Conservation (phyloP, 1,284 basidiomycete genomes). For the Tausonia pullulans region DNA sequence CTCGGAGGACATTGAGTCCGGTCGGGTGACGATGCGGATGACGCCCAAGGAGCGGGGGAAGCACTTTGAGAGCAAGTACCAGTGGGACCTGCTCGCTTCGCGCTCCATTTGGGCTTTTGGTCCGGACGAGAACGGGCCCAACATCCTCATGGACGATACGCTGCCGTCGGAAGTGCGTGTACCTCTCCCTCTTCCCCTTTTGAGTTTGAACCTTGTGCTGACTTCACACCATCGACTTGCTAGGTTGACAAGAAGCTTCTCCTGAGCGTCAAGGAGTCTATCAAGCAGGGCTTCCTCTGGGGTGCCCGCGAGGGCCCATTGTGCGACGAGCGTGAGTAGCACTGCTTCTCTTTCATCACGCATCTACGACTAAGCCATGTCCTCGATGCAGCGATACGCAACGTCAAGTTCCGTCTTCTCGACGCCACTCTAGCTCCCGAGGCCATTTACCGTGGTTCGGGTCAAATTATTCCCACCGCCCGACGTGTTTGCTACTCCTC, state of each 20-base stretch:
- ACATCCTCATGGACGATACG: conserved; percentile 90
- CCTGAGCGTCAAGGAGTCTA: conserved; percentile 78
- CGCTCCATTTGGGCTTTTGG: conserved; percentile 99
- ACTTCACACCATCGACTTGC: background rate
- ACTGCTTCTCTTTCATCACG: background rate
- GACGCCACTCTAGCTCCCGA: conserved; percentile 86
- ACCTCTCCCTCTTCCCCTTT: background rate
- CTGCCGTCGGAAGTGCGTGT: conserved; percentile 70
- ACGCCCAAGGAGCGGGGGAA: conserved; percentile 82
- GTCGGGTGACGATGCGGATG: conserved; percentile 85
- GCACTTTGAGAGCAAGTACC: conserved; percentile 91
- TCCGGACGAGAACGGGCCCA: conserved; percentile 87
- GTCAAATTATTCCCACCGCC: conserved; percentile 96
- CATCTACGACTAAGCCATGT: background rate
- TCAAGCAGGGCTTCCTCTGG: conserved; percentile 99
- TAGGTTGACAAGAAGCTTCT: conserved; percentile 88
- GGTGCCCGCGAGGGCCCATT: conserved; percentile 92
- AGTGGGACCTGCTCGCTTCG: conserved; percentile 95
- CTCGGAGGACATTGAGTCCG: conserved; percentile 85
- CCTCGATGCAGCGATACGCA: conserved; percentile 67
- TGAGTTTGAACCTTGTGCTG: background rate
- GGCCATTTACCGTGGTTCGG: conserved; percentile 93
- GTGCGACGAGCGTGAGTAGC: conserved; percentile 86
- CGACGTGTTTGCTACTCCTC: conserved; percentile 98
- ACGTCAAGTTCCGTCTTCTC: conserved; percentile 92